These are phyloP conservation scores for Volvariella volvacea DNA, from an alignment of 1,284 basidiomycete genomes.

Conservation along the genomic window DNA sequence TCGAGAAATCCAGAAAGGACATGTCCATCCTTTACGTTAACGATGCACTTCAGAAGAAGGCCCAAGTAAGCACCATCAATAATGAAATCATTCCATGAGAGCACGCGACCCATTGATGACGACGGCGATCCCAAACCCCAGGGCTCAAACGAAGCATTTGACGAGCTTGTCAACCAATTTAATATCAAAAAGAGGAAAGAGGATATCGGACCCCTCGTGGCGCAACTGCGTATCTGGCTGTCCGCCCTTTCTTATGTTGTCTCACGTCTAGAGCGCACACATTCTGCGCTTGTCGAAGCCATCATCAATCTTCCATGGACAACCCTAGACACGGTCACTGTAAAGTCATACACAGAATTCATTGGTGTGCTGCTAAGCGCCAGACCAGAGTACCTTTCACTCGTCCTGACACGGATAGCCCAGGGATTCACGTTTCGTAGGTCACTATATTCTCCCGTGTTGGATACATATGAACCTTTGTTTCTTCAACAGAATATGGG, in stretches of 20 bases:
- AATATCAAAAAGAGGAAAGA: constrained; percentile 38
- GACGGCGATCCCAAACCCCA: constrained; percentile 25
- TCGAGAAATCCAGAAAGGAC: constrained; percentile 68
- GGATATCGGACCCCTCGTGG: constrained; percentile 34
- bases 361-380: constrained; percentile 91
- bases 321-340: constrained; percentile 76
- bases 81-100: constrained; percentile 8
- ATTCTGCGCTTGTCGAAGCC: constrained; percentile 82
- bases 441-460: constrained; percentile 24
- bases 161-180: constrained; percentile 69
- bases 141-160: constrained; percentile 62
- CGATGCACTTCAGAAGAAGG: constrained; percentile 74
- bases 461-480: constrained; percentile 9
- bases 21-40: constrained; percentile 84
- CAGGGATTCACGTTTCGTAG: constrained; percentile 86
- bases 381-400: constrained; percentile 86
- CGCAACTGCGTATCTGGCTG: constrained; percentile 68
- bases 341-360: constrained; percentile 82
- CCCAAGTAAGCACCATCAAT: constrained; percentile 37
- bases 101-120: constrained; percentile 5
- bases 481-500: constrained; percentile 50
- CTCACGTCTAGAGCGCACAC: constrained; percentile 73
- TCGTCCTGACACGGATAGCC: constrained; percentile 77
- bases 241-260: constrained; percentile 74
- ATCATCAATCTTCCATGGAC: constrained; percentile 91